Evolutionary conservation across 768 basidiomycete genomes (phyloP).

Genomic region (Leccinum obscurum): DNA sequence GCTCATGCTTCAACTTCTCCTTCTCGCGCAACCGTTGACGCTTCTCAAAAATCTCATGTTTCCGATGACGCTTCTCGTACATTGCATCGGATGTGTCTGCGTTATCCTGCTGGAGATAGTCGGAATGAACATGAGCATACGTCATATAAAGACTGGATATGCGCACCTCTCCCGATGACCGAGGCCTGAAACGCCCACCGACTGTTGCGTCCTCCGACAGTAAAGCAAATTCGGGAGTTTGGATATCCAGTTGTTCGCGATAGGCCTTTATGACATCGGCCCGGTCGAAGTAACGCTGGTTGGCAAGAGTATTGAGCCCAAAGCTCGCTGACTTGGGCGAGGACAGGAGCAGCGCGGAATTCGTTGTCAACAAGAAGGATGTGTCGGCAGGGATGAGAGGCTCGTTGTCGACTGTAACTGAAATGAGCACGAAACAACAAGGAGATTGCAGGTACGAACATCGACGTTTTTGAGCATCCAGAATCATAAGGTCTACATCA

Average conservation of each 20-base stretch:
- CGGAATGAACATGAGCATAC: slow-evolving; percentile 11
- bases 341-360: slow-evolving; percentile 50
- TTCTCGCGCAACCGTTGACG: slow-evolving; percentile 84
- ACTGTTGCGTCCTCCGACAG: slow-evolving; percentile 52
- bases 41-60: slow-evolving; percentile 86
- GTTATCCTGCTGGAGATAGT: slow-evolving; percentile 39
- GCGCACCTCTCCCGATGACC: slow-evolving; percentile 71
- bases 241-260: slow-evolving; percentile 67
- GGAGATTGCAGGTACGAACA: slow-evolving; percentile 46
- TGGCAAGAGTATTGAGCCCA: slow-evolving; percentile 56
- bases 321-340: slow-evolving; percentile 38
- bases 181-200: slow-evolving; percentile 69
- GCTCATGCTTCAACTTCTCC: slow-evolving; percentile 89
- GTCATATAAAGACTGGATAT: background rate
- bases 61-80: slow-evolving; percentile 81
- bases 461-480: slow-evolving; percentile 77
- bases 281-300: slow-evolving; percentile 75
- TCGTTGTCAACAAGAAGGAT: slow-evolving; percentile 72
- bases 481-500: slow-evolving; percentile 80
- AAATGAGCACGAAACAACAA: slow-evolving; percentile 21
- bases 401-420: slow-evolving; percentile 61
- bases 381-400: slow-evolving; percentile 68
- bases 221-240: slow-evolving; percentile 70
- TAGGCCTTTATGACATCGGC: slow-evolving; percentile 74
- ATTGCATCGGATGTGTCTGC: slow-evolving; percentile 77